Conservation (phyloP, 495 filamentous ascomycete genomes). For the Penicillium bovifimosum region DNA sequence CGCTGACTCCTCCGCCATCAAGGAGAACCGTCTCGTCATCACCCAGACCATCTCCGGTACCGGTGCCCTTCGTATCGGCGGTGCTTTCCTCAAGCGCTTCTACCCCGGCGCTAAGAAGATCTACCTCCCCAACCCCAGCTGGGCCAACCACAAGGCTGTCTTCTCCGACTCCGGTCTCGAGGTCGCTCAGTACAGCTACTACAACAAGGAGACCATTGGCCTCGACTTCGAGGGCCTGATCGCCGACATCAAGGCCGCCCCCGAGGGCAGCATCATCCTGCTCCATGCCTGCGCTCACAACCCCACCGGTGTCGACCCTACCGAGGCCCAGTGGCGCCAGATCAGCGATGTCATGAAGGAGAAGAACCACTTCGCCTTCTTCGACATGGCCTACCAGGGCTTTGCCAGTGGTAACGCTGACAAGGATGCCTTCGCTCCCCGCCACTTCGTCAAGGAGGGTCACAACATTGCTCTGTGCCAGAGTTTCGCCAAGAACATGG, state of each 20-base stretch:
- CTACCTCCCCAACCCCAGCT: slow-evolving; percentile 92
- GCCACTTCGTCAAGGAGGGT: slow-evolving; percentile 88
- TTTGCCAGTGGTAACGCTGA: slow-evolving; percentile 92
- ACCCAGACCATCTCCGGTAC: slow-evolving; percentile 98
- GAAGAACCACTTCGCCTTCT: slow-evolving; percentile 89
- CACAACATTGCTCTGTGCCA: slow-evolving; percentile 86
- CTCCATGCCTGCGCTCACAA: slow-evolving; percentile 98
- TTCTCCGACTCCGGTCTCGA: slow-evolving; percentile 89
- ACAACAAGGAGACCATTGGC: slow-evolving; percentile 97
- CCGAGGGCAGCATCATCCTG: slow-evolving; percentile 79
- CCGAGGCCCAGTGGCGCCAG: slow-evolving; percentile 84
- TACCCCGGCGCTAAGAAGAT: slow-evolving; percentile 87
- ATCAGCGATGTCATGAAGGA: slow-evolving; percentile 87
- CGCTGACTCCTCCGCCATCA: slow-evolving; percentile 65
- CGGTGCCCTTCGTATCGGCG: slow-evolving; percentile 89
- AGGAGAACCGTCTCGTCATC: slow-evolving; percentile 75
- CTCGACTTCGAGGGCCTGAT: slow-evolving; percentile 95
- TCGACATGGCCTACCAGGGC: slow-evolving; percentile 99
- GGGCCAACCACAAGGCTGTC: slow-evolving; percentile 96
- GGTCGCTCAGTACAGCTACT: slow-evolving; percentile 94
- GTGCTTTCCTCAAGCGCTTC: slow-evolving; percentile 84
- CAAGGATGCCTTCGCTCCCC: slow-evolving; percentile 84
- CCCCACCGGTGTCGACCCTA: slow-evolving; percentile 95
- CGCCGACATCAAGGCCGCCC: slow-evolving; percentile 83
- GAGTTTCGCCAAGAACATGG: slow-evolving; percentile 99